Percentiles rank a stretch among this genome's conserved stretches.
These are phyloP conservation scores for Aspergillus sp. DNA, from an alignment of 2,329 filamentous ascomycete species.

Conservation along the genomic window DNA sequence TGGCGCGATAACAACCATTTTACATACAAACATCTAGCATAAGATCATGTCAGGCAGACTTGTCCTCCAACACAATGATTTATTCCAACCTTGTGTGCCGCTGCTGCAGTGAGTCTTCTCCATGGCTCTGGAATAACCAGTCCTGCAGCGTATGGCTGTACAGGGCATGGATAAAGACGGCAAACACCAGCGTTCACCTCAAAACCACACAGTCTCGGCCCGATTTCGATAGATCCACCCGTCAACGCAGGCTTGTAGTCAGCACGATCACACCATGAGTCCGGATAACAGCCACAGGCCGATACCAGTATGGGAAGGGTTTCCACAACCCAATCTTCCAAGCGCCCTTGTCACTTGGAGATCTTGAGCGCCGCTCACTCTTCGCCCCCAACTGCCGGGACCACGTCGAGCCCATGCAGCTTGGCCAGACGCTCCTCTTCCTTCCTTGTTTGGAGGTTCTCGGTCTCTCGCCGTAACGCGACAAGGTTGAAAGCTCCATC, in stretches of 20 bases:
- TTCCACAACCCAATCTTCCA: constrained; percentile 28
- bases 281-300: constrained; percentile 19
- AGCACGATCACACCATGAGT: constrained; percentile 26
- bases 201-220: constrained; percentile 23
- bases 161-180: constrained; percentile 16
- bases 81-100: constrained; percentile 24
- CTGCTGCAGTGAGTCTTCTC: constrained; percentile 20
- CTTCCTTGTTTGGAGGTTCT: constrained; percentile 68
- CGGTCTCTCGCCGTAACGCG: constrained; percentile 80
- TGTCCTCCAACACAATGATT: constrained; percentile 26
- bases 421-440: constrained; percentile 68
- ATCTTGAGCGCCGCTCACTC: constrained; percentile 24
- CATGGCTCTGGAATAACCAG: constrained; percentile 13
- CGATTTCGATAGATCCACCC: constrained; percentile 21
- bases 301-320: constrained; percentile 21
- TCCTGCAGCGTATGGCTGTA: constrained; percentile 9
- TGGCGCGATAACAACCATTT: constrained; percentile 27
- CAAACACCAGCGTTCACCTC: constrained; percentile 19
- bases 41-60: constrained; percentile 26
- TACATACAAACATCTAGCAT: constrained; percentile 32
- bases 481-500: constrained; percentile 70
- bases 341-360: constrained; percentile 25
- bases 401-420: constrained; percentile 26
- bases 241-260: constrained; percentile 19
- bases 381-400: constrained; percentile 26